These are phyloP conservation scores for Limonium bicolor DNA, from an alignment of 148 eudicot species.

Conservation along the genomic window DNA sequence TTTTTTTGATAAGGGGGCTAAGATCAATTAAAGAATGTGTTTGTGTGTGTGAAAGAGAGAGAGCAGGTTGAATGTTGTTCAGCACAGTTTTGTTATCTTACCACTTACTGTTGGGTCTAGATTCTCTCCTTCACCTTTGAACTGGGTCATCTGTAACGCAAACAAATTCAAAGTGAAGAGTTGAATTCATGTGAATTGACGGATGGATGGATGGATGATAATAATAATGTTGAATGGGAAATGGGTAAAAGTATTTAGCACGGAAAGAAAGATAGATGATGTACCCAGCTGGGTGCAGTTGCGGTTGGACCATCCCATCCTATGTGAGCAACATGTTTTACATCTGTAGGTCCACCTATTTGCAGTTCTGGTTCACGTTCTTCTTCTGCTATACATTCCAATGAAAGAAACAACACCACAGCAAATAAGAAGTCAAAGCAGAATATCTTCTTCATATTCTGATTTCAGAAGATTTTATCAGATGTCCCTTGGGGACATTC, in stretches of 20 bases:
- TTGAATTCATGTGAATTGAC: background rate
- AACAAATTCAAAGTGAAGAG: background rate
- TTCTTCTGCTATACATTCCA: constrained; percentile 14
- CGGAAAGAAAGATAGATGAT: background rate
- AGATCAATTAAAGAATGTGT: background rate
- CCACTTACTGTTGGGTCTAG: background rate
- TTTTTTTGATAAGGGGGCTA: background rate
- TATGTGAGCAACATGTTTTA: constrained; percentile 42
- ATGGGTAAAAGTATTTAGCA: no score
- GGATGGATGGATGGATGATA: no score
- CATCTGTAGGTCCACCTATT: constrained; percentile 39
- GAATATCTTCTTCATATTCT: background rate
- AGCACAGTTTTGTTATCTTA: background rate
- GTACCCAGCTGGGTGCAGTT: constrained; percentile 34
- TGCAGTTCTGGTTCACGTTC: constrained; percentile 28
- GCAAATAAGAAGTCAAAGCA: background rate
- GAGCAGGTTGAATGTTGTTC: background rate
- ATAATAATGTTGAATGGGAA: background rate
- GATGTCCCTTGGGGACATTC: background rate
- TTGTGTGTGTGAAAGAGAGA: background rate
- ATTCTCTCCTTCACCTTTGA: constrained; percentile 3
- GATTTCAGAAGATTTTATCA: background rate
- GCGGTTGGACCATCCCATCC: constrained; percentile 50
- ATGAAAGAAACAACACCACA: background rate
- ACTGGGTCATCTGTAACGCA: background rate